Base-by-base conservation (phyloP, 1,284 basidiomycete genomes). In the Naganishia albida region DNA sequence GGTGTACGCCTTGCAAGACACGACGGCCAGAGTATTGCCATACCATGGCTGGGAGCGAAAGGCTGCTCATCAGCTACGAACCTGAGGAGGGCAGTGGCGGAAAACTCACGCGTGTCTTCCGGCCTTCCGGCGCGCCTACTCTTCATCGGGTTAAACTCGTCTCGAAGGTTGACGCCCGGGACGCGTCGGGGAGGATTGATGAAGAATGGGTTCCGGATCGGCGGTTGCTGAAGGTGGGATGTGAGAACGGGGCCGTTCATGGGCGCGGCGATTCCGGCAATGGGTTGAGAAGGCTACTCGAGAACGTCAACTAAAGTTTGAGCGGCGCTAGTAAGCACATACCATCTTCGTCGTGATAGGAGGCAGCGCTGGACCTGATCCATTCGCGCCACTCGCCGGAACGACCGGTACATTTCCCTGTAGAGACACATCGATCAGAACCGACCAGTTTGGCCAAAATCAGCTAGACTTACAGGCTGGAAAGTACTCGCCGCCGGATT, bases 71-170 rank as follows among this genome's bases (percentile, higher is more conserved):
- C 7, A 48, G 26, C 10, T n/a, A 6, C 2, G 16, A 7, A 20
- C 20, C 3, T 8, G 55, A 20, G 28, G 6, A 7, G n/a, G 18
- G 7, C 16, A 26, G 18, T 15, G 7, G 1, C 20, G 25, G 38
- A 20, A 8, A 40, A 60, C 57, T 60, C 34, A 60, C 57, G 57
- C 15, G 25, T 39, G 16, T 60, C 46, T 26, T 60, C 57, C 18
- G 57, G 57, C 23, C 46, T 25, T 26, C 13, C 46, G 3, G 57
- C 30, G 7, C 57, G 57, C 39, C 43, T 49, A 16, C 54, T 48
- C 26, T 46, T 54, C 83, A 92, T 94, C 28, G 93, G 91, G 78
- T 93, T 95, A 77, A 96, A 97, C 73, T 96, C 93, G 72, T 94
- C 90, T 79, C 93, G 90, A 72, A 93, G 84, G 74, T 91, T 88